These are phyloP conservation scores for Daldinia eschscholtzii DNA, from an alignment of 2,329 filamentous ascomycete genomes.

Conservation along the genomic window DNA sequence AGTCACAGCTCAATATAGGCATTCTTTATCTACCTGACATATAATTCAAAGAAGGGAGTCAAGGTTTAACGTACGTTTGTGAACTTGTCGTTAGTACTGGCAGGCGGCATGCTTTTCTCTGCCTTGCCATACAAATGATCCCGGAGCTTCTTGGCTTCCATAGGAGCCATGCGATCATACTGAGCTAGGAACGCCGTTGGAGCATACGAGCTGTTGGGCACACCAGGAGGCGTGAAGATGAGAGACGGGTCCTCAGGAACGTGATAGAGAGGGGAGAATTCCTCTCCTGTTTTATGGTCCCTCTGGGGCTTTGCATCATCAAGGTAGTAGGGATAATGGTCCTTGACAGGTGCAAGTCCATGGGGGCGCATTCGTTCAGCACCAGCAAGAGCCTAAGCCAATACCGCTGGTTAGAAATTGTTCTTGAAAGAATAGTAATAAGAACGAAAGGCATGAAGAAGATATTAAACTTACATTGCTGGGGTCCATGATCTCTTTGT, in stretches of 20 bases:
- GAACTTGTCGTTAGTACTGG: conserved; percentile 39
- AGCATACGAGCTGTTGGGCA: conserved; percentile 33
- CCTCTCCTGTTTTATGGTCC: conserved; percentile 47
- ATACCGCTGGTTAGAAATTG: conserved; percentile 3
- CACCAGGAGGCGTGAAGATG: conserved; percentile 45
- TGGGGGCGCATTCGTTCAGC: conserved; percentile 42
- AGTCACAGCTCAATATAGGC: conserved; percentile 3
- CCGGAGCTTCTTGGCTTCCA: conserved; percentile 44
- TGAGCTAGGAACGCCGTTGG: conserved; percentile 42
- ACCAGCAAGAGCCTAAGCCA: conserved; percentile 11
- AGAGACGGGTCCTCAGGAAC: conserved; percentile 47
- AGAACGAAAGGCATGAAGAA: background rate
- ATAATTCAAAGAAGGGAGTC: background rate
- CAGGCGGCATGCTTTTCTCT: background rate
- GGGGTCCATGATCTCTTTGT: conserved; percentile 53
- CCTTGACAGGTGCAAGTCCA: conserved; percentile 10
- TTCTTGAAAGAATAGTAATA: background rate
- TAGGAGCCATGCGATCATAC: conserved; percentile 53
- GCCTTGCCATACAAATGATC: conserved; percentile 35
- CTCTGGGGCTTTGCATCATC: conserved; percentile 41
- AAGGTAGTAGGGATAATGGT: conserved; percentile 27
- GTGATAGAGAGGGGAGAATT: conserved; percentile 45
- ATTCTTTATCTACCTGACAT: background rate
- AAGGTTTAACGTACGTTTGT: conserved; percentile 33
- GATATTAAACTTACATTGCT: conserved; percentile 31